Conservation (phyloP, 768 basidiomycete species). For the Tephrocybe rancida region DNA sequence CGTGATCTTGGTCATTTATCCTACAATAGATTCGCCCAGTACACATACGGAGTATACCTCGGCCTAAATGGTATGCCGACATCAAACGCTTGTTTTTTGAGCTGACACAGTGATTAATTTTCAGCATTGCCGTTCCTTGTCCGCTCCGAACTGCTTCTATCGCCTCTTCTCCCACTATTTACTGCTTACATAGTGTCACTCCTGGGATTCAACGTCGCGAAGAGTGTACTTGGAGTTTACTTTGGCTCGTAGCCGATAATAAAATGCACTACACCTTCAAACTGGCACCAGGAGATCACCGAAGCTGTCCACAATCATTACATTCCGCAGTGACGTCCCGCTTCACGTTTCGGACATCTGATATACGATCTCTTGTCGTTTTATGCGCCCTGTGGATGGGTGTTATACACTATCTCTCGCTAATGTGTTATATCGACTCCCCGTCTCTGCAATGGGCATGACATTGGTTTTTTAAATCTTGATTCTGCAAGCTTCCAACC, state of each 20-base stretch:
- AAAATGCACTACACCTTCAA: neutral
- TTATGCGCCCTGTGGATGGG: too few relatives aligned
- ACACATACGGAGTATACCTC: constrained; percentile 89
- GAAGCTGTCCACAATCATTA: too few relatives aligned
- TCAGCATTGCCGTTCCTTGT: constrained; percentile 92
- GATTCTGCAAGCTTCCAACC: too few relatives aligned
- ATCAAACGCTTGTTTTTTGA: constrained; percentile 12
- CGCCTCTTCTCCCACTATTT: constrained; percentile 86
- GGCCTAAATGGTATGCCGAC: constrained; percentile 66
- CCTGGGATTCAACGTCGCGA: constrained; percentile 89
- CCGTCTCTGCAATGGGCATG: too few relatives aligned
- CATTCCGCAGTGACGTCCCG: too few relatives aligned
- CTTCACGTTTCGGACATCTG: too few relatives aligned
- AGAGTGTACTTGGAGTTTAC: constrained; percentile 77
- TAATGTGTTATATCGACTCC: too few relatives aligned
- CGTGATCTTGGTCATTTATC: constrained; percentile 4
- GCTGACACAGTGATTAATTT: constrained; percentile 2
- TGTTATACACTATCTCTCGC: too few relatives aligned
- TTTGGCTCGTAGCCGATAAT: constrained; percentile 52
- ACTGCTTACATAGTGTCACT: constrained; percentile 84
- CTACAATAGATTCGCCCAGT: constrained; percentile 72
- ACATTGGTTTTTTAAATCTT: too few relatives aligned
- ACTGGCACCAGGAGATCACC: neutral
- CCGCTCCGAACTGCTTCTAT: constrained; percentile 87
- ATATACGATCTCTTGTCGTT: too few relatives aligned